Evolutionary conservation across 108 stramenopile genomes (phyloP), one percentile per base, ranked within the genome.

Genomic region (Aurantiochytrium sp.): DNA sequence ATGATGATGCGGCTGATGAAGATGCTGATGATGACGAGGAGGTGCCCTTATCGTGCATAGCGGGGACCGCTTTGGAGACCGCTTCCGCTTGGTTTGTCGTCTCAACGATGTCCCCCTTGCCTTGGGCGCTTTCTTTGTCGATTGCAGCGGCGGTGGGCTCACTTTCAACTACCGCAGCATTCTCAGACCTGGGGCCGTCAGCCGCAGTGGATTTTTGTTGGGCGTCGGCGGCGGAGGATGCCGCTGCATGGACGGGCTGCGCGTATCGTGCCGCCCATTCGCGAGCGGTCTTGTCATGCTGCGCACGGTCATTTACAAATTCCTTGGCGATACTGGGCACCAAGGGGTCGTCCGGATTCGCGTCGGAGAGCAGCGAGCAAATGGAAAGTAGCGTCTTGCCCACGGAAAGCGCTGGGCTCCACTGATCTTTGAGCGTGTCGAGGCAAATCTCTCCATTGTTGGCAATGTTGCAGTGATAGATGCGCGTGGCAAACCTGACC

Each of bases 391-490:
- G 94, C 45, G 98, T 98, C 95, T 99, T 98, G 96, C 93, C 93
- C 72, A 99, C 98, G 64, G 99, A 98, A 87, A 99, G 94, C 45
- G 99, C 99, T 60, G 99, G 99, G 72, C 96, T 97, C 99, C 99
- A 99, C 93, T 98, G 97, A 88, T 98, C 97, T 96, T 99, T 98
- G 91, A 99, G 95, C 91, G 98, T 99, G 90, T 99, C 99, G 88
- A 99, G 95, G 91, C 99, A 98, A 88, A 99, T 99, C 10, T 97
- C 97, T 72, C 98, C 98, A 92, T 98, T 98, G 71, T 96, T 95
- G 94, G 98, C 97, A 93, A 99, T 98, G 96, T 99, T 99, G 94
- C 97, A 98, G 91, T 99, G 98, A 88, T 97, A 98, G 89, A 98
- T 99, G 89, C 97, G 95, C 44, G 98, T 99, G 71, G 96, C 96